Evolutionary conservation across 331 rosid genomes (phyloP).

Genomic region (Quercus lobata): DNA sequence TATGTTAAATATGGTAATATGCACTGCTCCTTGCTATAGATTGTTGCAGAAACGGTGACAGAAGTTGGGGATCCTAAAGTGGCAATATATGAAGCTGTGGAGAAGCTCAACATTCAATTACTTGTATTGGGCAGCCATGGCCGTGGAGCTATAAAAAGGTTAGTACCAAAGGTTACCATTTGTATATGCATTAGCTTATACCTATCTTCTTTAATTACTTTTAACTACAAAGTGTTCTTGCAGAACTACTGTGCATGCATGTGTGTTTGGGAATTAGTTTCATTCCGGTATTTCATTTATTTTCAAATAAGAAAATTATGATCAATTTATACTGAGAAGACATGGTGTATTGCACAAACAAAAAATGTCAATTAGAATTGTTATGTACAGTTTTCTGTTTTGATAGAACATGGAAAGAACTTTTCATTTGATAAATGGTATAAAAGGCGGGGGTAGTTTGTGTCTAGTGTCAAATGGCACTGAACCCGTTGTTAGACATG

Average conservation of each 20-base stretch:
- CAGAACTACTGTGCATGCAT: neutral
- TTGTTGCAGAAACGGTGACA: constrained; percentile 7
- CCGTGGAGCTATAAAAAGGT: constrained; percentile 16
- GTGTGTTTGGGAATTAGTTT: neutral
- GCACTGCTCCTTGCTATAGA: neutral
- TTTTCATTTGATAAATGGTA: too few relatives aligned
- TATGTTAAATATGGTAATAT: neutral
- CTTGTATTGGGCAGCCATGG: constrained; percentile 25
- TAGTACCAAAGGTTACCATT: neutral
- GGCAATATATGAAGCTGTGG: constrained; percentile 18
- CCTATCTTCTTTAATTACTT: neutral
- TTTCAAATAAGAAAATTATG: neutral
- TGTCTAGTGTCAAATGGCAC: rapidly evolving
- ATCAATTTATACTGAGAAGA: neutral
- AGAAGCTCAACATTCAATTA: constrained; percentile 11
- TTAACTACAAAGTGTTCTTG: neutral
- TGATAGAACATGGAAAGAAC: too few relatives aligned
- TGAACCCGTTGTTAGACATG: neutral
- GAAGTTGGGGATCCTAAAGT: constrained; percentile 18
- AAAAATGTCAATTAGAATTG: neutral
- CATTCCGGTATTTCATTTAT: neutral
- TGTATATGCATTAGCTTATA: neutral
- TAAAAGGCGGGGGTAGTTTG: too few relatives aligned
- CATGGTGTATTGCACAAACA: neutral
- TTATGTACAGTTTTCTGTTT: too few relatives aligned